Evolutionary conservation across 495 filamentous ascomycete genomes (phyloP).

Genomic region (Tuber calosporum): DNA sequence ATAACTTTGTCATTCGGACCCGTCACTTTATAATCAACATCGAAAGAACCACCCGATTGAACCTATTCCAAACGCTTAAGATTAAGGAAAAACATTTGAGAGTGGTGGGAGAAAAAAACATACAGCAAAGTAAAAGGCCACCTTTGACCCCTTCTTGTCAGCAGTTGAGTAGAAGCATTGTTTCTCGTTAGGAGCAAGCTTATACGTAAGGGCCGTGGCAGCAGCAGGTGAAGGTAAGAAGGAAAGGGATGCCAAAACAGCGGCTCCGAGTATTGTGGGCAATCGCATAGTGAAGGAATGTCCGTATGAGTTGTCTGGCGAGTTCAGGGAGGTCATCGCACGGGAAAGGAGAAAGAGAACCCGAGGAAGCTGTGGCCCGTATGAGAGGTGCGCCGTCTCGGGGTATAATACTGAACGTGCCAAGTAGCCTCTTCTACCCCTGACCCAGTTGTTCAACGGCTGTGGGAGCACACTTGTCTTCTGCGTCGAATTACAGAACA

Average conservation of each 20-base stretch:
- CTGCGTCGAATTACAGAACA: neutral
- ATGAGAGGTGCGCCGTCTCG: constrained; percentile 21
- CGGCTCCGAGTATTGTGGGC: constrained; percentile 32
- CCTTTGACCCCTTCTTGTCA: constrained; percentile 68
- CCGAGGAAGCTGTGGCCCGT: constrained; percentile 25
- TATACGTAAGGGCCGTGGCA: constrained; percentile 91
- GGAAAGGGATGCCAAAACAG: constrained; percentile 59
- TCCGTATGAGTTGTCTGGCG: neutral
- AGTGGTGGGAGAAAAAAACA: constrained; percentile 40
- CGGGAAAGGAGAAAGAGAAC: constrained; percentile 19
- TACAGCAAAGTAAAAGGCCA: constrained; percentile 98
- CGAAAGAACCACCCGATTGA: constrained; percentile 92
- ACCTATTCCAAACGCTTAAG: constrained; percentile 52
- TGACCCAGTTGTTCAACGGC: neutral
- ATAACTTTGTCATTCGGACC: constrained; percentile 78
- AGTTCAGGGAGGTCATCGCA: constrained; percentile 3
- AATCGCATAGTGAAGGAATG: constrained; percentile 30
- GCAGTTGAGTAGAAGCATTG: constrained; percentile 87
- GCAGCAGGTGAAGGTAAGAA: constrained; percentile 52
- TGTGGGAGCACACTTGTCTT: neutral
- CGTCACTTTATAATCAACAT: constrained; percentile 83
- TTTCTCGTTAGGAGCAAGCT: constrained; percentile 80
- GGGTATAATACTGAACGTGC: constrained; percentile 8
- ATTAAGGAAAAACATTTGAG: constrained; percentile 2
- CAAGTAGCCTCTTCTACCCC: neutral